Conservation (phyloP, 1,284 basidiomycete genomes). For the Moesziomyces parantarcticus region DNA sequence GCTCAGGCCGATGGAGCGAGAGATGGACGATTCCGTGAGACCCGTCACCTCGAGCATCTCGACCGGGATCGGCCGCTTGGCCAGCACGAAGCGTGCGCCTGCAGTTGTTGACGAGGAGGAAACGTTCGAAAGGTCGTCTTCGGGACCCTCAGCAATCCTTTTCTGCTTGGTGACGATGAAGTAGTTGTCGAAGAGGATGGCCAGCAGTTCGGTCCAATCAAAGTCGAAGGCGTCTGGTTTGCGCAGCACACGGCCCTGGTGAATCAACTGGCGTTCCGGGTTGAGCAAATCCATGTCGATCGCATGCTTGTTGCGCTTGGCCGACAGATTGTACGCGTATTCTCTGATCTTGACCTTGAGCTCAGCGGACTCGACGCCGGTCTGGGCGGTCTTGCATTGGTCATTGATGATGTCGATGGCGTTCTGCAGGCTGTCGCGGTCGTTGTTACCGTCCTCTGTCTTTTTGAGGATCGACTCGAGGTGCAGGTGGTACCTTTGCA, state of each 20-base stretch:
- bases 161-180: conserved; percentile 62
- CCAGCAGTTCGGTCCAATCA: conserved; percentile 64
- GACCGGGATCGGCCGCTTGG: conserved; percentile 63
- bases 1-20: conserved; percentile 58
- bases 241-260: conserved; percentile 57
- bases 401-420: conserved; percentile 64
- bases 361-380: conserved; percentile 60
- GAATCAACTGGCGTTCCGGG: conserved; percentile 59
- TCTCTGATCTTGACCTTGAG: conserved; percentile 61
- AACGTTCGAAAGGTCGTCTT: conserved; percentile 29
- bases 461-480: conserved; percentile 80
- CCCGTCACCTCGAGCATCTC: conserved; percentile 62
- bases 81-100: conserved; percentile 49
- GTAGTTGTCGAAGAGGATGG: conserved; percentile 65
- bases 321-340: conserved; percentile 54
- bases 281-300: conserved; percentile 61
- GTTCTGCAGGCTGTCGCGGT: conserved; percentile 51
- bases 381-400: conserved; percentile 63
- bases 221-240: conserved; percentile 65
- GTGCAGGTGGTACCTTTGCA: conserved; percentile 88
- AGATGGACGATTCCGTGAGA: conserved; percentile 55
- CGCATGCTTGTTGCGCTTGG: conserved; percentile 55
- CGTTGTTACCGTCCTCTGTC: conserved; percentile 55
- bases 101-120: conserved; percentile 21
- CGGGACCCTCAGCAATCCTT: conserved; percentile 28